Evolutionary conservation across 495 filamentous ascomycete genomes (phyloP).

Genomic region (Ramalina intermedia): DNA sequence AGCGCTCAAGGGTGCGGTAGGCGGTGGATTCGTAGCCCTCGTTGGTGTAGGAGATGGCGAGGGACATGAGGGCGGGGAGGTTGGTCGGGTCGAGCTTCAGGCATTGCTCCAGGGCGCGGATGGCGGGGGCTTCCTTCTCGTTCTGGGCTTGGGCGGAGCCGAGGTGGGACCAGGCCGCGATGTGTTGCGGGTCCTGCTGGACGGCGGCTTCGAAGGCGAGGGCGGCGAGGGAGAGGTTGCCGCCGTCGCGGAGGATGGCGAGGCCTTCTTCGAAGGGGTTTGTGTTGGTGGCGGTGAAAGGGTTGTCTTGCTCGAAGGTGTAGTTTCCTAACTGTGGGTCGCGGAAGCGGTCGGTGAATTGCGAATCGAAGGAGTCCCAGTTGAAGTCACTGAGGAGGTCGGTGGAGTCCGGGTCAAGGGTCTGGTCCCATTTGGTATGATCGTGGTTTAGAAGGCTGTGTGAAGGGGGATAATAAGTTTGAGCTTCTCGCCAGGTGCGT

Average conservation of each 20-base stretch:
- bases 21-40: conserved; percentile 95
- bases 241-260: conserved; percentile 78
- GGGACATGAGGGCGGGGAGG: conserved; percentile 78
- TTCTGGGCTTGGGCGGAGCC: conserved; percentile 92
- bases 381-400: conserved; percentile 24
- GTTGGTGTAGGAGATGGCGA: conserved; percentile 97
- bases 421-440: conserved; percentile 41
- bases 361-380: conserved; percentile 56
- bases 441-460: conserved; percentile 52
- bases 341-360: conserved; percentile 26
- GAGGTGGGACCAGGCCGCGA: conserved; percentile 84
- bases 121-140: conserved; percentile 95
- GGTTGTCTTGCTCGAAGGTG: conserved; percentile 85
- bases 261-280: conserved; percentile 87
- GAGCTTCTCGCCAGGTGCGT: conserved; percentile 71
- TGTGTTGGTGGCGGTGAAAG: conserved; percentile 50
- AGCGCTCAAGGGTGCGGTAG: conserved; percentile 92
- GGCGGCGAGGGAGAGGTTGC: conserved; percentile 85
- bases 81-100: conserved; percentile 77
- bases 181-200: conserved; percentile 72
- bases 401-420: background rate
- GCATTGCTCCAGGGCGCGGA: conserved; percentile 88
- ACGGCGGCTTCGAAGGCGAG: conserved; percentile 96
- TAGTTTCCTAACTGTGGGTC: conserved; percentile 78
- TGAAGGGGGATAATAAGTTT: conserved; percentile 68